phyloP scores from a whole-genome alignment of 139 green algal species.

The Micractinium sp. region DNA sequence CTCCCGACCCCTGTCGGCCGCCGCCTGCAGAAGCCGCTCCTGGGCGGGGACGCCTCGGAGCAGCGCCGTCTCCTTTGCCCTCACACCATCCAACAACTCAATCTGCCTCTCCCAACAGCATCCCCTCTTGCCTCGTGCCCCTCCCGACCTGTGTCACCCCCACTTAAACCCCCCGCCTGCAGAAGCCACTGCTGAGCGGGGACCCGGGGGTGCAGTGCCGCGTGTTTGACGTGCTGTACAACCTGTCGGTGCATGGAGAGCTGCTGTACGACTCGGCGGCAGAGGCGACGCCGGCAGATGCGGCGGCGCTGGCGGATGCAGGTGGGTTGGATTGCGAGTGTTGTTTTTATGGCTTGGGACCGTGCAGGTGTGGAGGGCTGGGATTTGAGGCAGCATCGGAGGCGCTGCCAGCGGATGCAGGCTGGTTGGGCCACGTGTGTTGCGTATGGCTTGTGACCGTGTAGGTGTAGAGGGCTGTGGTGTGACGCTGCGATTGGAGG shows the following conservation, averaged over 20 bases:
- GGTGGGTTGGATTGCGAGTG: not conserved
- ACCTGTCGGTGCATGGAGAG: conserved; percentile 68
- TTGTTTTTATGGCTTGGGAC: not conserved
- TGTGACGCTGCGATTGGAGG: not conserved
- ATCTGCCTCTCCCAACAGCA: no score
- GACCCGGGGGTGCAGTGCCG: conserved; percentile 42
- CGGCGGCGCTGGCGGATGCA: conserved; percentile 4
- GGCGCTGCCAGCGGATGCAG: no score
- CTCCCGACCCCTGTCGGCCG: not conserved
- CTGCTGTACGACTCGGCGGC: conserved; percentile 44
- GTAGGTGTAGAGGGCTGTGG: not conserved
- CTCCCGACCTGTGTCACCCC: not conserved
- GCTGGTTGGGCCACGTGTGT: no score
- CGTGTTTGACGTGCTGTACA: conserved; percentile 81
- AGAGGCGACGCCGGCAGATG: conserved; percentile 6
- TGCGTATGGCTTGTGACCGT: no score
- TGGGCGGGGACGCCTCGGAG: conserved; percentile 22
- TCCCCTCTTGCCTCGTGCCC: no score
- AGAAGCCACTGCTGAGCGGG: conserved; percentile 47
- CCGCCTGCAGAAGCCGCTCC: conserved; percentile 40
- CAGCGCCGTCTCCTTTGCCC: conserved; percentile 67
- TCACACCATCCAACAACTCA: conserved; percentile 30
- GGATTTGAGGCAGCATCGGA: no score
- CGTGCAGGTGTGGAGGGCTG: not conserved
- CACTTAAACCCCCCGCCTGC: not conserved